Evolutionary conservation across 179 eudicot species (phyloP), one percentile per base, ranked within the genome.

Genomic region (Pouteria campechiana): DNA sequence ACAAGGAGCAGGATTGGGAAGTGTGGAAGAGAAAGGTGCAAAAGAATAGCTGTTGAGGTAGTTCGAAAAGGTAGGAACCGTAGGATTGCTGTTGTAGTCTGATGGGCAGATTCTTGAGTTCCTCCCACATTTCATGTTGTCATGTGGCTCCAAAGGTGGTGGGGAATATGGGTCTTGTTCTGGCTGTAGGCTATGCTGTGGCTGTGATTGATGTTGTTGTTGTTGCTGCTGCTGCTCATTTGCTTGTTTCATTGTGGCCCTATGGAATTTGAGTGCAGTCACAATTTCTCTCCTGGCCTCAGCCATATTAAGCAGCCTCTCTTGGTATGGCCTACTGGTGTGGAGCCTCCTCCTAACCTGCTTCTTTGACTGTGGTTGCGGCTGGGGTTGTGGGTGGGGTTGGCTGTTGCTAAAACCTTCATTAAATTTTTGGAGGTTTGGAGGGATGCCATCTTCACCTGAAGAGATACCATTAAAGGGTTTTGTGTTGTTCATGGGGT

Each of bases 281-380:
- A 80, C 89, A 17, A 83, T 83, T 46, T 83, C 93, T 43, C 69
- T 70, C 21, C 93, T 48, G 0, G 93, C 93, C 58, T 83, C 89
- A 2, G 89, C 93, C 98, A 90, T 90, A 44, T 90, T 90, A 0
- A 90, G 71, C 31, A 90, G 82, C 62, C 94, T 52, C 52, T 86
- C 96, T 50, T 90, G 94, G 52, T 90, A 87, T 38, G 98, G 98
- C 64, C 83, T 75, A 48, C 67, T 79, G 17, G 89, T 83, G 37
- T 83, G 93, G n/a, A 76, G 79, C 43, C 93, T 62, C 52, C 89
- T 62, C 47, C 98, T 72, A 1, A 87, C 83, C 50, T 90, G 94
- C 25, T 82, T 90, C 30, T 82, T 86, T 25, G 59, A 69, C 4
- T 22, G 68, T 24, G 41, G 66, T 9, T 44, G 44, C 24, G 39